Base-by-base conservation (phyloP, 1,139 yeast genomes). In the Yamadazyma buinensis region DNA sequence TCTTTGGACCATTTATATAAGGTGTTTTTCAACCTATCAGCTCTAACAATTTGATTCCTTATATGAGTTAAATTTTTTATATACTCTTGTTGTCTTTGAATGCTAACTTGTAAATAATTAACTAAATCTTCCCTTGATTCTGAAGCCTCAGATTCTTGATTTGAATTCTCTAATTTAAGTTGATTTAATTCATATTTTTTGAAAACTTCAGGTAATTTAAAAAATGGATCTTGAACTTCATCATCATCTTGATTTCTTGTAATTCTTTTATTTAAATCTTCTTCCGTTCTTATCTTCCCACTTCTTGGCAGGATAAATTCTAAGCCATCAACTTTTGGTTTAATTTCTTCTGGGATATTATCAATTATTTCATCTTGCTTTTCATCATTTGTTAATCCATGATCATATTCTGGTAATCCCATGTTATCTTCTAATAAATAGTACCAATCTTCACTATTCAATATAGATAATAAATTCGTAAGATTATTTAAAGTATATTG, bases 21-120 rank as follows among this genome's bases (percentile, higher is more conserved):
- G 45, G 80, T 77, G 34, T 72, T 72, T 48, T 84, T 82, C 46
- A 84, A 71, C 39, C 92, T 64, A 48, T 84, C 87, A 1, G 95
- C 92, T 46, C 86, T 73, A 24, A 84, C 77, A 18, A 90, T 64
- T 1, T 90, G 94, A 49, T 73, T 73, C 45, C 97, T 72, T 30
- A 92, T 74, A 28, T 70, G 75, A 17, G 77, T 67, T 54, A 92
- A 66, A 43, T 88, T 84, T 49, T 94, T 74, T 36, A 88, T 82
- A 54, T 84, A 90, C 57, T 92, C 97, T 54, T 86, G 90, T 50
- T 87, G 87, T 52, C 97, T 72, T 59, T 92, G 97, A 33, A 87
- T 67, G 42, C 74, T 65, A 29, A 69, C 73, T 44, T 69, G 75
- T 31, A 69, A 50, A 42, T 65, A 67, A 43, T 67, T 69, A 32